Conservation (phyloP, 2,329 filamentous ascomycete genomes). For the Penicillium fuscoglaucum region DNA sequence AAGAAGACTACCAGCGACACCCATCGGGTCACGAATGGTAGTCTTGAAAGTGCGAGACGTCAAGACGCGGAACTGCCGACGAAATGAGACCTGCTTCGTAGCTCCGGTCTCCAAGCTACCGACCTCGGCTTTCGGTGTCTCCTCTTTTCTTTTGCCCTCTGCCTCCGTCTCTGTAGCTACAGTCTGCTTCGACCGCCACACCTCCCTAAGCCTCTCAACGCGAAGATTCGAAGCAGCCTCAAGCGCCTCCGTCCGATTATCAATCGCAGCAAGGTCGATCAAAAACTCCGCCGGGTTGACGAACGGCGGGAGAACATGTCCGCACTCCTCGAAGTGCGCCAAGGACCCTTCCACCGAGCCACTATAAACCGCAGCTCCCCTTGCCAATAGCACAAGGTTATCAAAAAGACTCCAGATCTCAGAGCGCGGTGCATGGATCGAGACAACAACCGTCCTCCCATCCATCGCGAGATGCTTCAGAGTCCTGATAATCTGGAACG, state of each 20-base stretch:
- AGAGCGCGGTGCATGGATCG: slow-evolving; percentile 74
- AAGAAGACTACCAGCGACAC: slow-evolving; percentile 67
- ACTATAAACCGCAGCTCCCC: slow-evolving; percentile 68
- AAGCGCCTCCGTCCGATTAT: slow-evolving; percentile 67
- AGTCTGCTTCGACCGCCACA: slow-evolving; percentile 51
- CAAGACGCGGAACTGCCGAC: slow-evolving; percentile 64
- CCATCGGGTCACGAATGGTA: slow-evolving; percentile 74
- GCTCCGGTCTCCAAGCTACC: slow-evolving; percentile 7
- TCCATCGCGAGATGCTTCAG: slow-evolving; percentile 67
- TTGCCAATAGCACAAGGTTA: slow-evolving; percentile 66
- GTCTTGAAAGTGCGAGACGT: slow-evolving; percentile 69
- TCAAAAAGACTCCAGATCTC: slow-evolving; percentile 80
- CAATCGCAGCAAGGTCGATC: slow-evolving; percentile 72
- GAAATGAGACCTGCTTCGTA: slow-evolving; percentile 55
- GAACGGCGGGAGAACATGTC: slow-evolving; percentile 65
- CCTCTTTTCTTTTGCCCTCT: slow-evolving; percentile 9
- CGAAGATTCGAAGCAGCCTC: slow-evolving; percentile 61
- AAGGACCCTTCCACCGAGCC: slow-evolving; percentile 60
- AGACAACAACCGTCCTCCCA: slow-evolving; percentile 70
- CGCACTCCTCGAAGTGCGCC: slow-evolving; percentile 62
- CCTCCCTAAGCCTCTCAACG: slow-evolving; percentile 60
- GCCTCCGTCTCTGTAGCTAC: not conserved
- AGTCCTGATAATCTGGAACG: slow-evolving; percentile 70
- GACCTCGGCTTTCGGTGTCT: not conserved
- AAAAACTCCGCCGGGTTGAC: slow-evolving; percentile 77